Evolutionary conservation across 179 eudicot species (phyloP), one percentile per base, ranked within the genome.

Genomic region (Actinidia chinensis): DNA sequence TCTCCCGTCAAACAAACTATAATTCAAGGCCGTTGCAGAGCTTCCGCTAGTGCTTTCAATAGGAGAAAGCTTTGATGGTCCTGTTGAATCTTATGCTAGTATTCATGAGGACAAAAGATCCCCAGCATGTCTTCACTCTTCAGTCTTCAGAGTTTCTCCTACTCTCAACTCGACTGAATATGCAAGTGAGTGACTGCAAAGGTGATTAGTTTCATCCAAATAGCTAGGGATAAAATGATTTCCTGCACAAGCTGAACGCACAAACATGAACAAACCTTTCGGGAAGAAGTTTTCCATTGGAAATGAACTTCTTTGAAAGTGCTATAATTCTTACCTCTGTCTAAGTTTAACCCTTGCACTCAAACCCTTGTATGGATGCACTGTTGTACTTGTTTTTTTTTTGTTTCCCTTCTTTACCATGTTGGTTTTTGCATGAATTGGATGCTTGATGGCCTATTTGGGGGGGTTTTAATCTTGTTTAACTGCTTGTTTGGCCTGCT

Each of bases 171-270:
- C 28, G 20, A 12, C 36, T 60, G 36, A 2, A 60, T 5, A 7
- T 12, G 36, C 65, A 23, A 60, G 65, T 9, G 12, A 60, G 4
- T 1, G 12, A 60, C 65, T 12, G 13, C 33, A 60, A 60, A 60
- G 23, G 17, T 52, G 15, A 56, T 17, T 56, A 6, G 23, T 56
- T 56, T n/a, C 61, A 5, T 18, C 22, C 13, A 56, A 5, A 56
- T 56, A 56, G 22, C 61, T 56, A 56, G 23, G 61, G 40, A n/a
- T 47, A 68, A 68, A 40, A 48, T 70, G 74, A 70, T 22, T 28
- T 23, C 18, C 18, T 67, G 54, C 54, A 44, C 42, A 20, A 14
- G 69, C 47, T 0, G 12, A 68, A n/a, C 44, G 10, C 25, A 20
- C 18, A 4, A 36, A 68, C 73, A 50, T 20, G 63, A 20, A 58